A percentile compares a stretch with the other conserved stretches of the same genome.
Conservation (phyloP, 164 flowering plant genomes). For the Magnolia changhungtana region DNA sequence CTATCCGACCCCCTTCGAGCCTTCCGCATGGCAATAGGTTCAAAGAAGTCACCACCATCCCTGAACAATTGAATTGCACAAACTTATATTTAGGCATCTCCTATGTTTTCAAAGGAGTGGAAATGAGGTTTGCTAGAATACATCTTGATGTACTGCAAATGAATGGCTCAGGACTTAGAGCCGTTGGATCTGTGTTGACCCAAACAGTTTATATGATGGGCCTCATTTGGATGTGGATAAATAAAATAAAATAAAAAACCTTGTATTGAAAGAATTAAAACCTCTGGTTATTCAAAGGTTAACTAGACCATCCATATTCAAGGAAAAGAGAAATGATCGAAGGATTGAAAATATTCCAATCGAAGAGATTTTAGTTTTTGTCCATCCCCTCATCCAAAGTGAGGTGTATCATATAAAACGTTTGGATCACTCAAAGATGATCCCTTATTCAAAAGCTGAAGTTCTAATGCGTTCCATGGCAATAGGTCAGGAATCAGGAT, state of each 20-base stretch:
- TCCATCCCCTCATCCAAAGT: too few species aligned
- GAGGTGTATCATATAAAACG: too few species aligned
- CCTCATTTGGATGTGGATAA: too few species aligned
- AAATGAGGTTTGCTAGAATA: neutral
- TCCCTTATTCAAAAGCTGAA: too few species aligned
- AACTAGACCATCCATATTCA: too few species aligned
- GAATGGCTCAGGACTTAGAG: neutral
- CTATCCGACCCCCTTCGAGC: constrained; percentile 95
- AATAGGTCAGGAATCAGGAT: too few species aligned
- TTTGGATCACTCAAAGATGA: too few species aligned
- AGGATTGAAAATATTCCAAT: too few species aligned
- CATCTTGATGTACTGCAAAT: neutral
- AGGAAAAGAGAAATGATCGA: too few species aligned
- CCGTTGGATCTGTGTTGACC: neutral
- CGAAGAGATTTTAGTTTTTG: too few species aligned
- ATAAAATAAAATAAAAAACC: neutral
- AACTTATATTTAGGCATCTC: neutral
- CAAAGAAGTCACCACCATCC: constrained; percentile 94
- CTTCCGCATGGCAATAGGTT: constrained; percentile 89
- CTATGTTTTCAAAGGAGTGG: neutral
- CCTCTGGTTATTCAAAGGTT: too few species aligned
- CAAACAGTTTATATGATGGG: neutral
- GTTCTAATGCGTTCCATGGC: too few species aligned
- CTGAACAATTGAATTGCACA: constrained; percentile 29
- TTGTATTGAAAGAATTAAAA: neutral